These are phyloP conservation scores for Penicillium brasilianum DNA, from an alignment of 2,329 filamentous ascomycete genomes.

Conservation along the genomic window DNA sequence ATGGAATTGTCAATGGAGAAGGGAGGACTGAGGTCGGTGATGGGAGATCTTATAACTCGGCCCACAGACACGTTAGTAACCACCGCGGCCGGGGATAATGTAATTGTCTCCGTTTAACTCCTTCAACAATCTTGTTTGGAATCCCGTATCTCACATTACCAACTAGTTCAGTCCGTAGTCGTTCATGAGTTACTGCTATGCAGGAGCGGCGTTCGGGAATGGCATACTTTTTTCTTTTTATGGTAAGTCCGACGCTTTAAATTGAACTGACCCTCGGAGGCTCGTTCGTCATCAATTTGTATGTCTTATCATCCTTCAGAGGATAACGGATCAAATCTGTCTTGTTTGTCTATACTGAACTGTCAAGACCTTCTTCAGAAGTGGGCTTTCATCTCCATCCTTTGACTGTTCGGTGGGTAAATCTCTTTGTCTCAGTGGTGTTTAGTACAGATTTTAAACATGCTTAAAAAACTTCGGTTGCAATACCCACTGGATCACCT, in stretches of 20 bases:
- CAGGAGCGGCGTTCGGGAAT: neutral
- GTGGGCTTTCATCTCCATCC: neutral
- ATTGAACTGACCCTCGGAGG: neutral
- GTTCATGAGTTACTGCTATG: neutral
- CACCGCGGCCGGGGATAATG: neutral
- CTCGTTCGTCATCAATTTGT: no score
- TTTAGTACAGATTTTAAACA: neutral
- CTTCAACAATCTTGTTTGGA: neutral
- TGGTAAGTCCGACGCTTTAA: neutral
- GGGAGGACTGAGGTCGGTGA: neutral
- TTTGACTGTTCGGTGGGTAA: neutral
- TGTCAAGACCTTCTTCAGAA: neutral
- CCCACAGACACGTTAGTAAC: neutral
- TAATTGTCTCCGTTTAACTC: neutral
- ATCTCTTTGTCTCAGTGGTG: neutral
- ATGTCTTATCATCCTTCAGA: neutral
- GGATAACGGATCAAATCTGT: neutral
- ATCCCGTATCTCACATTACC: neutral
- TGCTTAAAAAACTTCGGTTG: neutral
- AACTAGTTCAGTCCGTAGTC: neutral
- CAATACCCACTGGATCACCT: neutral
- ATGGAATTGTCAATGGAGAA: constrained; percentile 1
- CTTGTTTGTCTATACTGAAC: neutral
- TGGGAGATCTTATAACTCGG: neutral
- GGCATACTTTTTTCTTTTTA: neutral